Evolutionary conservation across 2,329 filamentous ascomycete species (phyloP), one percentile per base, ranked within the genome.

Genomic region (Fonsecaea nubica): DNA sequence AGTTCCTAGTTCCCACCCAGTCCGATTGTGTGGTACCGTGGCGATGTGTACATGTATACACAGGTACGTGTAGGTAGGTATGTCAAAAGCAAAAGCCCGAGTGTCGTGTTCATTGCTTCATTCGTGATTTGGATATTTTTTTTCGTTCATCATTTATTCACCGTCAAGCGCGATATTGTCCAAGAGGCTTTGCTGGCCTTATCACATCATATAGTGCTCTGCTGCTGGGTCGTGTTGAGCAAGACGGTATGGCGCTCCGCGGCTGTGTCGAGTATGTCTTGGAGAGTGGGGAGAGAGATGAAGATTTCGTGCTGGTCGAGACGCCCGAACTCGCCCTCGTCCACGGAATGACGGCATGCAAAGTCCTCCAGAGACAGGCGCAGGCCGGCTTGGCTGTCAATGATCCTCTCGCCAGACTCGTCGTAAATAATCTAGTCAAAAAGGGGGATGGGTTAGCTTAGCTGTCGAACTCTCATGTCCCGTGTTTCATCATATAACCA

Each of bases 261-360:
- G 1, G 55, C 55, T 1, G 6, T 1, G 7, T 42, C 55, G 13
- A 58, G 55, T 1, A 58, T 42, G 35, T 58, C 55, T 35, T 38
- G 38, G n/a, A 58, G 55, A 15, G 10, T 13, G 32, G 21, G 21
- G 35, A 58, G 15, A 15, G 55, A 25, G 12, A 58, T 42, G 55
- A 58, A 58, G 35, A 58, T 35, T 1, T n/a, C n/a, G 30, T 38
- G 12, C 25, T 40, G 55, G 21, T 58, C 55, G n/a, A 58, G 35
- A 42, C 55, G 35, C 15, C 25, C 35, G 12, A 58, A 57, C 35
- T 32, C 30, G 15, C 21, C 13, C 33, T 36, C 3, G 12, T 32
- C 30, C 30, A 32, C 3, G 12, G 35, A 35, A 38, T 35, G 35
- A 13, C 2, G 35, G 38, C 18, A 58, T 3, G 35, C 55, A 13